Conservation (phyloP, 306 rosid species). For the Lathyrus sativus region DNA sequence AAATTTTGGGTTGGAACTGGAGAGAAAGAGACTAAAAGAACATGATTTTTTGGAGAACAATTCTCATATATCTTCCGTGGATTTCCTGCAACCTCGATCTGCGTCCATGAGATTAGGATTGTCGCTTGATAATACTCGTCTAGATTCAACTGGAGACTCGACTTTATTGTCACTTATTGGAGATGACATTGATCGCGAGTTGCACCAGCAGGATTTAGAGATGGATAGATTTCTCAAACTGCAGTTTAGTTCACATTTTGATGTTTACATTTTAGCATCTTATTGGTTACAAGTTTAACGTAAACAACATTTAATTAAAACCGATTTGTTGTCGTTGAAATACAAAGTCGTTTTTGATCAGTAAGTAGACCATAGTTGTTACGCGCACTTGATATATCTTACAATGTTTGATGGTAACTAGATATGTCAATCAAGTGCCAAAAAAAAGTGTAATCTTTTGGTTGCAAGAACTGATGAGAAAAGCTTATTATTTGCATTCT, state of each 20-base stretch:
- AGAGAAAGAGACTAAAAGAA: slow-evolving; percentile 72
- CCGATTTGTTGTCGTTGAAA: background rate
- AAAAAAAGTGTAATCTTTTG: too few species aligned
- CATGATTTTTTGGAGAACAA: slow-evolving; percentile 87
- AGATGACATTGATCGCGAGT: too few species aligned
- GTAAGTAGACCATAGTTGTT: background rate
- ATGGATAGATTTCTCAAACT: too few species aligned
- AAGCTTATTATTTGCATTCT: too few species aligned
- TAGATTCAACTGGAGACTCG: too few species aligned
- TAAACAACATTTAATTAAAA: slow-evolving; percentile 20
- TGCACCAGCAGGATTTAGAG: too few species aligned
- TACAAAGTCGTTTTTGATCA: background rate
- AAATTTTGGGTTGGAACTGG: slow-evolving; percentile 69
- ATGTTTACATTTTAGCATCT: slow-evolving; percentile 21
- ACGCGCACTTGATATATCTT: background rate
- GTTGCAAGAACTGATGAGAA: background rate
- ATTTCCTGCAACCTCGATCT: slow-evolving; percentile 79
- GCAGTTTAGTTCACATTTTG: too few species aligned
- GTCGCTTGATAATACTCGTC: too few species aligned
- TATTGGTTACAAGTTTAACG: slow-evolving; percentile 12
- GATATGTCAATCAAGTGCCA: too few species aligned
- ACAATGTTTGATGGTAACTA: slow-evolving; percentile 16
- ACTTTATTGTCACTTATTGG: too few species aligned
- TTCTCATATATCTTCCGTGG: slow-evolving; percentile 89
- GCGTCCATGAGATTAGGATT: slow-evolving; percentile 88